Evolutionary conservation across 139 green algal species (phyloP).

Genomic region (Micractinium sp.): DNA sequence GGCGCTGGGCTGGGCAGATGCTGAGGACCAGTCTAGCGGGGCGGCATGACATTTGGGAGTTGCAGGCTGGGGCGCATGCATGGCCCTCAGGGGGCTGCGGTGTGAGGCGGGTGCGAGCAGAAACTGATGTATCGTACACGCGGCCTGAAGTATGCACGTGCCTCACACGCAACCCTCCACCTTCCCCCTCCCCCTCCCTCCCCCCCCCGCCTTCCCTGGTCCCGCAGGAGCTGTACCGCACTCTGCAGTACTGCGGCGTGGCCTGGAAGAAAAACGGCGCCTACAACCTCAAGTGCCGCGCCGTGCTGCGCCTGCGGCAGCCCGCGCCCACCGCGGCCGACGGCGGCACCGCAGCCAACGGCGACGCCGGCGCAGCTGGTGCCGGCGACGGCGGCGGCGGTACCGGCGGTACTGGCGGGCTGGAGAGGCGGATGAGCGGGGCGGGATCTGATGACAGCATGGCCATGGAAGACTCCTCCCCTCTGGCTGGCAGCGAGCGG

Average conservation of each 20-base stretch:
- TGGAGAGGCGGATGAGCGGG: not conserved
- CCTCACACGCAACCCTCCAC: not conserved
- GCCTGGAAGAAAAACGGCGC: conserved; percentile 94
- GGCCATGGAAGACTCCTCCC: not conserved
- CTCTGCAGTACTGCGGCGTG: conserved; percentile 60
- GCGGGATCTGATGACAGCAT: conserved; percentile 7
- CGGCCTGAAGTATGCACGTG: not conserved
- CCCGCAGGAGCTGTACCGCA: conserved; percentile 61
- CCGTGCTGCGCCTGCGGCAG: conserved; percentile 36
- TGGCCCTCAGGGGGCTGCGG: not conserved
- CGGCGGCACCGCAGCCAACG: not conserved
- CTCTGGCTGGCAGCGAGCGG: not conserved
- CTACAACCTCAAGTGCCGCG: conserved; percentile 95
- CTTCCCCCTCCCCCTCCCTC: not conserved
- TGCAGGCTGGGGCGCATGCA: no score
- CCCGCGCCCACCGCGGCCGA: not conserved
- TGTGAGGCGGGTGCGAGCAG: not conserved
- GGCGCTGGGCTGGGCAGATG: no score
- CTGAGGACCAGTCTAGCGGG: not conserved
- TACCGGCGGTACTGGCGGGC: not conserved
- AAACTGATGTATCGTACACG: not conserved
- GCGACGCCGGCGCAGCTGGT: no score
- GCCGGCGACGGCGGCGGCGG: not conserved
- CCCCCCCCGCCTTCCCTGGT: not conserved
- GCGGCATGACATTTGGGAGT: no score